Conservation (phyloP, 371 early-diverging fungal species). For the Circinella minor region DNA sequence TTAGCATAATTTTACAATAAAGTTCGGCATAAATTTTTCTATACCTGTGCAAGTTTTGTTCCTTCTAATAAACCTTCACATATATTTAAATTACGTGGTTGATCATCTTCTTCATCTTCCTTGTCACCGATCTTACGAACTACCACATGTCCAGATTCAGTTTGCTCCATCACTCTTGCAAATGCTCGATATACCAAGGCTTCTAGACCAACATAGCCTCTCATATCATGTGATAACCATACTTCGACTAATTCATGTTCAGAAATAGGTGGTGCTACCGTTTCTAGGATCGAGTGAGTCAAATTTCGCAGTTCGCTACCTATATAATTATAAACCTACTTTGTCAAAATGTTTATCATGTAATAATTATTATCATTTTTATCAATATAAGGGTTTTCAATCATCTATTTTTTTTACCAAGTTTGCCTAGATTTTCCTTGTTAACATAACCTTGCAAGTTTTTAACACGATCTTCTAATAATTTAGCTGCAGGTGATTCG, state of each 20-base stretch:
- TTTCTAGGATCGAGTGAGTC: conserved; percentile 60
- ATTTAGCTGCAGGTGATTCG: conserved; percentile 44
- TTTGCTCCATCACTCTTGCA: conserved; percentile 71
- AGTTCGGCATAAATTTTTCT: background rate
- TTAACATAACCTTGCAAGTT: conserved; percentile 55
- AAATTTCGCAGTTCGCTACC: conserved; percentile 55
- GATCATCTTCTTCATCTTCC: conserved; percentile 26
- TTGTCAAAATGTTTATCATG: too few relatives aligned
- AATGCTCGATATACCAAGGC: conserved; percentile 65
- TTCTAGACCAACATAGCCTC: conserved; percentile 64
- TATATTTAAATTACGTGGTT: conserved; percentile 57
- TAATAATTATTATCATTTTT: too few relatives aligned
- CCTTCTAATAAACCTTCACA: conserved; percentile 66
- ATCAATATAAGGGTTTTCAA: too few relatives aligned
- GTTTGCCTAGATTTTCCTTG: conserved; percentile 67
- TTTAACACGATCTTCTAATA: conserved; percentile 65
- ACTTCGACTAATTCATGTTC: conserved; percentile 73
- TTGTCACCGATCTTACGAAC: conserved; percentile 55
- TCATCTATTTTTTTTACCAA: conserved; percentile 40
- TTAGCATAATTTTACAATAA: too few relatives aligned
- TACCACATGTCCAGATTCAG: conserved; percentile 70
- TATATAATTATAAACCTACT: conserved; percentile 12
- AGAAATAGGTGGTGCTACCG: conserved; percentile 71
- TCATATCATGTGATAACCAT: conserved; percentile 68
- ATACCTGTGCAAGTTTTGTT: conserved; percentile 58